These are phyloP conservation scores for Trichophyton benhamiae DNA, from an alignment of 2,329 filamentous ascomycete genomes.

Conservation along the genomic window DNA sequence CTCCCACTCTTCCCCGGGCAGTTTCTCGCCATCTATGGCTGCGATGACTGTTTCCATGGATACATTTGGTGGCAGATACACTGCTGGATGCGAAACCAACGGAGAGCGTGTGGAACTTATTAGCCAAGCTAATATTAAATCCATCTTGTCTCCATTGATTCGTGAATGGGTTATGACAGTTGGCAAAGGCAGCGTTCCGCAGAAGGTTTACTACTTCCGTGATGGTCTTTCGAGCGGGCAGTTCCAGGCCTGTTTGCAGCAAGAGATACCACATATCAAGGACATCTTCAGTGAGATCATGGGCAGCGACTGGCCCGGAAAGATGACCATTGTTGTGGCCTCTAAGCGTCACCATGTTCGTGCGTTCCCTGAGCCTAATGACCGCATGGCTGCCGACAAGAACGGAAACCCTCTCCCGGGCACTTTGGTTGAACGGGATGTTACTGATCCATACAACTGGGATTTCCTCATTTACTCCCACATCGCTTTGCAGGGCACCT, in stretches of 20 bases:
- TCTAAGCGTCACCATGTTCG: constrained; percentile 92
- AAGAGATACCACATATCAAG: constrained; percentile 66
- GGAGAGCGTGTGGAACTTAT: constrained; percentile 73
- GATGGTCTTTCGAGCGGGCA: constrained; percentile 86
- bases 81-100: constrained; percentile 69
- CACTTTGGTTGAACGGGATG: constrained; percentile 72
- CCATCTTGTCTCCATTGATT: constrained; percentile 53
- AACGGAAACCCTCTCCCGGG: constrained; percentile 78
- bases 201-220: constrained; percentile 80
- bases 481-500: constrained; percentile 82
- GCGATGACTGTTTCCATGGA: constrained; percentile 79
- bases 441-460: constrained; percentile 83
- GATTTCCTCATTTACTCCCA: constrained; percentile 70
- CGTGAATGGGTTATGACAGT: constrained; percentile 50
- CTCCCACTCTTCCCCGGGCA: constrained; percentile 65
- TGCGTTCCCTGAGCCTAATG: constrained; percentile 61
- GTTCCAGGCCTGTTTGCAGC: constrained; percentile 63
- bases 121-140: constrained; percentile 50
- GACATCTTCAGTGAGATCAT: constrained; percentile 37
- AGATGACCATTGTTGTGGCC: constrained; percentile 75
- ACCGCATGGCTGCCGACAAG: constrained; percentile 46
- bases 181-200: constrained; percentile 45
- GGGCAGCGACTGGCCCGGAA: constrained; percentile 37
- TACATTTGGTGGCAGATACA: constrained; percentile 57
- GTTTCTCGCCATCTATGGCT: constrained; percentile 59